phyloP scores from a whole-genome alignment of 495 filamentous ascomycete species.

The Aspergillus indologenus region DNA sequence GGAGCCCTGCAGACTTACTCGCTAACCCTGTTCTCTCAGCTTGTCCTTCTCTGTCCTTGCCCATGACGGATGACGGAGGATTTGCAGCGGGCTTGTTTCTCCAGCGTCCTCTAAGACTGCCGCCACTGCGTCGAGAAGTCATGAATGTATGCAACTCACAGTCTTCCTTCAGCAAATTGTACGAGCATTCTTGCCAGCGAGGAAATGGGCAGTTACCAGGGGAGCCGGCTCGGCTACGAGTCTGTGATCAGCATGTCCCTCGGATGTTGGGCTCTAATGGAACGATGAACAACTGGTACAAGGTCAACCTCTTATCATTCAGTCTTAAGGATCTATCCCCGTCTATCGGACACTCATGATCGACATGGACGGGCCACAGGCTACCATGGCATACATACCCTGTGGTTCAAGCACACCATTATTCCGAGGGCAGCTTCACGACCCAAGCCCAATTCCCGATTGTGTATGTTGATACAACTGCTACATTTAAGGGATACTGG shows the following conservation, averaged over 20 bases:
- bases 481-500: not conserved
- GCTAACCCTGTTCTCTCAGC: not conserved
- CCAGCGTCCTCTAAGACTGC: not conserved
- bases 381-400: not conserved
- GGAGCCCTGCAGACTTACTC: not conserved
- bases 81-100: not conserved
- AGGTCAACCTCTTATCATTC: not conserved
- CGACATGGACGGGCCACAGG: not conserved
- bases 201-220: not conserved
- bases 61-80: not conserved
- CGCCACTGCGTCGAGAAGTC: not conserved
- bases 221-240: not conserved
- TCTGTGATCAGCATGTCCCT: not conserved
- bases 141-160: not conserved
- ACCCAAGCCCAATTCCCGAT: too few species aligned
- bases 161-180: not conserved
- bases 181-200: not conserved
- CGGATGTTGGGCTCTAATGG: not conserved
- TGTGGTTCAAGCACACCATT: not conserved
- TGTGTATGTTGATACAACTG: not conserved
- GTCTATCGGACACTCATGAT: not conserved
- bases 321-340: not conserved
- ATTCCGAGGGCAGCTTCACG: not conserved
- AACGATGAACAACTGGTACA: not conserved
- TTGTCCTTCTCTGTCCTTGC: not conserved